These are phyloP conservation scores for Papiliotrema flavescens DNA, from an alignment of 1,284 basidiomycete species.

Conservation along the genomic window DNA sequence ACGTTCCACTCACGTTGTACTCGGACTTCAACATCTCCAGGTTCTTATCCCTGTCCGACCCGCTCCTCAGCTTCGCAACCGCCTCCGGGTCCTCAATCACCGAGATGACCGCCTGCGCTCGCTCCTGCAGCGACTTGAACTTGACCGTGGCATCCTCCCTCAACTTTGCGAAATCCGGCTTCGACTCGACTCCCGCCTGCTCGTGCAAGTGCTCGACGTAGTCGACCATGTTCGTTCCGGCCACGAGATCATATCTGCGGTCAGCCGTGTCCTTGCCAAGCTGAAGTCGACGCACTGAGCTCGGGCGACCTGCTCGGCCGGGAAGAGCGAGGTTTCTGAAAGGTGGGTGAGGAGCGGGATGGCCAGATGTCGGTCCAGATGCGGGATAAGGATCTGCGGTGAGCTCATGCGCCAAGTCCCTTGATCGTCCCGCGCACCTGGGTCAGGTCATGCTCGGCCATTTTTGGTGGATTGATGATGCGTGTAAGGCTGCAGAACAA, in stretches of 20 bases:
- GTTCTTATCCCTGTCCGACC: constrained; percentile 92
- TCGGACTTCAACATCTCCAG: constrained; percentile 89
- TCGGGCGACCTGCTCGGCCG: constrained; percentile 40
- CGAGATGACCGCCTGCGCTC: constrained; percentile 87
- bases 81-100: constrained; percentile 97
- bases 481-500: background rate
- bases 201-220: constrained; percentile 77
- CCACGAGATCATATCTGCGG: constrained; percentile 81
- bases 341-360: constrained; percentile 89
- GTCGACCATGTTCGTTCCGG: constrained; percentile 94
- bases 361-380: constrained; percentile 89
- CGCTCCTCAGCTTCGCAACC: constrained; percentile 65
- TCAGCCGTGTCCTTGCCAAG: background rate
- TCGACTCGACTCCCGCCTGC: constrained; percentile 47
- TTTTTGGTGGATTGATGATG: constrained; percentile 43
- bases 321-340: constrained; percentile 51
- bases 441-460: constrained; percentile 85
- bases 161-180: constrained; percentile 65
- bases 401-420: background rate
- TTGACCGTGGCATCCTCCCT: constrained; percentile 76
- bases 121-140: constrained; percentile 77
- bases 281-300: constrained; percentile 39
- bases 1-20: constrained; percentile 65
- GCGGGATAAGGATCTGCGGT: constrained; percentile 80
- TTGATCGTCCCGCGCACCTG: constrained; percentile 36